These are phyloP conservation scores for Cladophialophora immunda DNA, from an alignment of 2,329 filamentous ascomycete genomes.

Conservation along the genomic window DNA sequence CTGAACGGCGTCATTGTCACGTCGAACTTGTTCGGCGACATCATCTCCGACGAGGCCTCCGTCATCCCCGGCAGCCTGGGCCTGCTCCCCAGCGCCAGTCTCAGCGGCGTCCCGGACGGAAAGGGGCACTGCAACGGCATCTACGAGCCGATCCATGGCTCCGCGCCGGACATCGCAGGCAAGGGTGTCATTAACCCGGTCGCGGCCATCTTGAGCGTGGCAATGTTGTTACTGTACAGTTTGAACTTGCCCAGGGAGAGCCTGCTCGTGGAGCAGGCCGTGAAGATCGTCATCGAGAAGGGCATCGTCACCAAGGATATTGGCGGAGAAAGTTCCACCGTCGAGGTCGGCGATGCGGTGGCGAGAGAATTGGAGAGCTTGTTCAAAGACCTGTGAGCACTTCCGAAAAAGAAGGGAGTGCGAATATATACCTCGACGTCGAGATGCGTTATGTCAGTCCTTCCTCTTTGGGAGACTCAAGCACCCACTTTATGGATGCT, in stretches of 20 bases:
- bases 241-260: slow-evolving; percentile 81
- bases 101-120: slow-evolving; percentile 86
- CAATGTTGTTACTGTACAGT: slow-evolving; percentile 97
- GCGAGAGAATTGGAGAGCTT: slow-evolving; percentile 76
- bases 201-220: slow-evolving; percentile 87
- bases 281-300: slow-evolving; percentile 79
- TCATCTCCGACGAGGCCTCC: slow-evolving; percentile 92
- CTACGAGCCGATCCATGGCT: slow-evolving; percentile 97
- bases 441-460: background rate
- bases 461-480: background rate
- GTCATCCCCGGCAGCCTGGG: slow-evolving; percentile 93
- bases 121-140: slow-evolving; percentile 75
- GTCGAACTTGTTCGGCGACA: slow-evolving; percentile 94
- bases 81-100: slow-evolving; percentile 83
- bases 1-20: slow-evolving; percentile 93
- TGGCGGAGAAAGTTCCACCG: slow-evolving; percentile 77
- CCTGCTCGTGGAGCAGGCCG: slow-evolving; percentile 80
- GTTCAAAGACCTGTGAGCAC: slow-evolving; percentile 55
- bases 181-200: slow-evolving; percentile 92
- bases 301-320: slow-evolving; percentile 85
- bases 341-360: slow-evolving; percentile 83
- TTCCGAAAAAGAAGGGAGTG: background rate
- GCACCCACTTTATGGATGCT: background rate
- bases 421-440: background rate
- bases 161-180: slow-evolving; percentile 91